Evolutionary conservation across 1,139 yeast species (phyloP).

Genomic region (Pichia sp.): DNA sequence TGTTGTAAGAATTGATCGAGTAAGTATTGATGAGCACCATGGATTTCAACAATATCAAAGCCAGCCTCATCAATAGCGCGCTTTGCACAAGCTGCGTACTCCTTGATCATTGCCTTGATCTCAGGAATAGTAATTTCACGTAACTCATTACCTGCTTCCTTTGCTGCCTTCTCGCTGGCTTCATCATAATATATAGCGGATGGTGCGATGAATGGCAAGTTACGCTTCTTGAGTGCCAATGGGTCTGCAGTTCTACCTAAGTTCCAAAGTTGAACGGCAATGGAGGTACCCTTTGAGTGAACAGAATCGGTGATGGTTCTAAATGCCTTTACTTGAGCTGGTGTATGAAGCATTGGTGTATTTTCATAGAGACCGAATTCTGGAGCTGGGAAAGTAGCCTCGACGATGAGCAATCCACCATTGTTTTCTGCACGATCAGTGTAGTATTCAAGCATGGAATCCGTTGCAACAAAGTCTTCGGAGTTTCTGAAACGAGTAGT

Average conservation of each 20-base stretch:
- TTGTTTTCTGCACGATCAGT: constrained; percentile 43
- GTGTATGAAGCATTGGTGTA: constrained; percentile 46
- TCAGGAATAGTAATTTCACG: constrained; percentile 31
- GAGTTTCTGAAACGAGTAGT: constrained; percentile 46
- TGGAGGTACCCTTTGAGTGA: constrained; percentile 46
- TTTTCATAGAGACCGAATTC: constrained; percentile 38
- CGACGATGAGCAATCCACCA: constrained; percentile 50
- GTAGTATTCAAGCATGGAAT: constrained; percentile 44
- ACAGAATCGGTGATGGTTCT: constrained; percentile 46
- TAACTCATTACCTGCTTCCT: constrained; percentile 30
- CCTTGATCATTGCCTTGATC: constrained; percentile 30
- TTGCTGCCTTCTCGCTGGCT: constrained; percentile 27
- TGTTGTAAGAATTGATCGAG: constrained; percentile 36
- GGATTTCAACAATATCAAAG: constrained; percentile 46
- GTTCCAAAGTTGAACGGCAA: constrained; percentile 53
- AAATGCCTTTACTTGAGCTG: constrained; percentile 41
- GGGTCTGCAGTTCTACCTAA: constrained; percentile 51
- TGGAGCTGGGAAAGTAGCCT: constrained; percentile 42
- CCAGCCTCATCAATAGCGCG: constrained; percentile 40
- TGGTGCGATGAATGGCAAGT: constrained; percentile 38
- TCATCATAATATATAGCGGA: constrained; percentile 35
- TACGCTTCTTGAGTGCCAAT: constrained; percentile 31
- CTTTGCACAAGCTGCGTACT: constrained; percentile 39
- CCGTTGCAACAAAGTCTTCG: constrained; percentile 37
- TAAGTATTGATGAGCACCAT: constrained; percentile 49